Evolutionary conservation across 768 basidiomycete genomes (phyloP).

Genomic region (Grammothele lineata): DNA sequence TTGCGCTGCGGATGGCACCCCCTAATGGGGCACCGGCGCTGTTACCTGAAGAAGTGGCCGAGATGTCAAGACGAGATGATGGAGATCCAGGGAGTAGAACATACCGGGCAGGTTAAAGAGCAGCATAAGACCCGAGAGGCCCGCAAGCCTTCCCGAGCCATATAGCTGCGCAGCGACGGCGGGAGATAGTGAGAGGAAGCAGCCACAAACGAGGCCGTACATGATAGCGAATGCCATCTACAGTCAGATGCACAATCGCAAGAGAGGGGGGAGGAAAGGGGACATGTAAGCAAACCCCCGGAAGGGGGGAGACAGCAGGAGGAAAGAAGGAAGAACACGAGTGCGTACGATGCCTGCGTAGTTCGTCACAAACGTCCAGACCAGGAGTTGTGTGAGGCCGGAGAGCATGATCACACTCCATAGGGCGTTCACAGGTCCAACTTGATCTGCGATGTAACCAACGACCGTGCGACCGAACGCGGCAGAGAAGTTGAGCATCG

Average conservation of each 20-base stretch:
- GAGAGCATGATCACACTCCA: constrained; percentile 16
- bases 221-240: constrained; percentile 31
- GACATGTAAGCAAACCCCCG: background rate
- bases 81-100: background rate
- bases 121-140: constrained; percentile 18
- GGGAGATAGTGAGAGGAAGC: constrained; percentile 33
- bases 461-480: constrained; percentile 18
- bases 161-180: constrained; percentile 26
- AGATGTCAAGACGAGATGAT: background rate
- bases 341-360: constrained; percentile 21
- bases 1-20: constrained; percentile 18
- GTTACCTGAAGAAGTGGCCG: constrained; percentile 9
- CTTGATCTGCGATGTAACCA: constrained; percentile 17
- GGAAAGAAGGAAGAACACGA: background rate
- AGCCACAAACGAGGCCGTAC: constrained; percentile 34
- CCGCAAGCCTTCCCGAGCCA: constrained; percentile 18
- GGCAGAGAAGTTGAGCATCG: constrained; percentile 17
- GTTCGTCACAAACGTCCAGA: constrained; percentile 19
- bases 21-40: constrained; percentile 17
- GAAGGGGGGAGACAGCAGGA: background rate
- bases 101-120: constrained; percentile 20
- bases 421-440: constrained; percentile 20
- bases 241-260: background rate
- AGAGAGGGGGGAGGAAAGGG: background rate
- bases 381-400: constrained; percentile 18